phyloP scores from a whole-genome alignment of 2,329 filamentous ascomycete species.

The Fusarium coicis region DNA sequence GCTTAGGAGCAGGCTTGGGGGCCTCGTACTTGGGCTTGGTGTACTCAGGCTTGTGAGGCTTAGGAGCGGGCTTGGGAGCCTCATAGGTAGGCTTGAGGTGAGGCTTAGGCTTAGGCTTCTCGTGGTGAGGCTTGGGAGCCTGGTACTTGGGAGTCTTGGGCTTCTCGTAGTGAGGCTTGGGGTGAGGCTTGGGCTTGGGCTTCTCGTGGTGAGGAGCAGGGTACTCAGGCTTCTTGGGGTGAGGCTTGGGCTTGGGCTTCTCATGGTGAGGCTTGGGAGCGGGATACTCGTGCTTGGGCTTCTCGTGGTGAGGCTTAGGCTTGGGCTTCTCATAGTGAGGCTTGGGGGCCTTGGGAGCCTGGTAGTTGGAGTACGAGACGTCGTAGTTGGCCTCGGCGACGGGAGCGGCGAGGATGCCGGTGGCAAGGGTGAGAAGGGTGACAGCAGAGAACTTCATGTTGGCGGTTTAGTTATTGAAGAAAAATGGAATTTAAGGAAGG shows the following conservation, averaged over 20 bases:
- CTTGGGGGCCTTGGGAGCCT: conserved; percentile 19
- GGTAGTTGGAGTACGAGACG: conserved; percentile 7
- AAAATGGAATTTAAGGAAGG: background rate
- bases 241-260: conserved; percentile 1
- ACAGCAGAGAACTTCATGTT: conserved; percentile 33
- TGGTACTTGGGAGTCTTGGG: too few species aligned
- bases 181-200: conserved; percentile 4
- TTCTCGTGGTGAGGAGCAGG: background rate
- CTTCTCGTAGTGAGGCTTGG: background rate
- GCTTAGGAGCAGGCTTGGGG: background rate
- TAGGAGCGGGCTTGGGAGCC: too few species aligned
- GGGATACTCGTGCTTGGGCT: background rate
- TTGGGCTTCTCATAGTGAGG: conserved; percentile 8
- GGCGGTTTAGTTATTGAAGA: background rate
- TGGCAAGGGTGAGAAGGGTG: conserved; percentile 31
- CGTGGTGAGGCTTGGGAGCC: too few species aligned
- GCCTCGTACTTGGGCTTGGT: background rate
- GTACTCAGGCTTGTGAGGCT: too few species aligned
- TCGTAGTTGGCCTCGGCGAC: conserved; percentile 24
- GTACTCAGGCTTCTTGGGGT: background rate
- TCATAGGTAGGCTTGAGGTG: too few species aligned
- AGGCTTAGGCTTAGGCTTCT: too few species aligned
- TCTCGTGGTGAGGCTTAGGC: conserved; percentile 10
- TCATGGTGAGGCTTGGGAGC: background rate
- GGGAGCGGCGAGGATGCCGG: conserved; percentile 26